phyloP scores from a whole-genome alignment of 441 rosid genomes.

The Arabidopsis lyrata region DNA sequence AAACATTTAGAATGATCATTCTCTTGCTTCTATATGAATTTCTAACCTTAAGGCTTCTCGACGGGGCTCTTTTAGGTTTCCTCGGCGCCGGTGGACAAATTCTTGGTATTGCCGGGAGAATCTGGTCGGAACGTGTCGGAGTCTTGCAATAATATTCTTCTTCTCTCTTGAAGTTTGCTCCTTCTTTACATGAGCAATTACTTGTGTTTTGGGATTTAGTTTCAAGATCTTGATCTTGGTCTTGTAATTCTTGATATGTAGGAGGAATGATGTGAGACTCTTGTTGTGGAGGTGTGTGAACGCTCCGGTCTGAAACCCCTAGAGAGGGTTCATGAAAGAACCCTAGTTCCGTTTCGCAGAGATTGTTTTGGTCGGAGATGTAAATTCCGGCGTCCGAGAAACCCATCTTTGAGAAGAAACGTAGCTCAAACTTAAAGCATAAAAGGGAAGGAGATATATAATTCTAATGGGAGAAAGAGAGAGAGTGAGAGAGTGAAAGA shows the following conservation, averaged over 20 bases:
- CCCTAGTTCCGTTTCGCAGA: slow-evolving; percentile 22
- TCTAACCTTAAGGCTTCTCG: slow-evolving; percentile 52
- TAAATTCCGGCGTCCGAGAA: slow-evolving; percentile 32
- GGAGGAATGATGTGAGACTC: neutral
- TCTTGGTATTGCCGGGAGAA: slow-evolving; percentile 33
- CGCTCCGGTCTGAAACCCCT: slow-evolving; percentile 30
- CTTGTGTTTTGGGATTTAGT: neutral
- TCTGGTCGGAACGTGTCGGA: slow-evolving; percentile 61
- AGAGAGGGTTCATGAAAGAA: slow-evolving; percentile 23
- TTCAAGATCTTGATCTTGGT: slow-evolving; percentile 38
- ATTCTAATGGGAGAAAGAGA: slow-evolving; percentile 5
- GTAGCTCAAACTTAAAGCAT: slow-evolving; percentile 27
- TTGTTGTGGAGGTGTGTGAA: slow-evolving; percentile 15
- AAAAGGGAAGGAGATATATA: neutral
- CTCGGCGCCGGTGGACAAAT: slow-evolving; percentile 82
- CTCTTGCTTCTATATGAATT: slow-evolving; percentile 32
- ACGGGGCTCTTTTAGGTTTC: slow-evolving; percentile 58
- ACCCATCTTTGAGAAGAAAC: slow-evolving; percentile 36
- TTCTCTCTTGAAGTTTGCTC: slow-evolving; percentile 15
- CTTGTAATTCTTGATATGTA: slow-evolving; percentile 21
- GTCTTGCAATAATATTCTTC: slow-evolving; percentile 65
- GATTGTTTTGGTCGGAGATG: slow-evolving; percentile 38
- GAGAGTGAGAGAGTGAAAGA: neutral
- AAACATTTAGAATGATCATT: slow-evolving; percentile 60
- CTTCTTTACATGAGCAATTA: neutral